Percentiles rank a stretch among this genome's conserved stretches.
phyloP scores from a whole-genome alignment of 164 flowering plant genomes.

The Chloranthus sessilifolius region DNA sequence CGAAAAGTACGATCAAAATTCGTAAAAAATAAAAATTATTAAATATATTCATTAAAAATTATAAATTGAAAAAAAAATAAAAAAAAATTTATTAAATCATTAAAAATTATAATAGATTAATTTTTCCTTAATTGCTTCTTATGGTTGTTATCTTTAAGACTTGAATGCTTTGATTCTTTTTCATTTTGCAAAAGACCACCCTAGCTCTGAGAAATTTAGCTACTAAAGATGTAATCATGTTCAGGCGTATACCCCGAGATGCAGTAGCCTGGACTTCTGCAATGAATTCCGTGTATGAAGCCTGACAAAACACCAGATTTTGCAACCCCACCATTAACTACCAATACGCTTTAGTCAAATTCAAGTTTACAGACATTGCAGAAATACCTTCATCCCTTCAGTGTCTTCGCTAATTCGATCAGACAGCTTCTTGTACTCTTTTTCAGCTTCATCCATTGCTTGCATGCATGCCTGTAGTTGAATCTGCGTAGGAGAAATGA shows the following conservation, averaged over 20 bases:
- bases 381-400: conserved; percentile 32
- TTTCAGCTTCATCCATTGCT: conserved; percentile 55
- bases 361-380: not conserved
- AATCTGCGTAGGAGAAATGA: conserved; percentile 32
- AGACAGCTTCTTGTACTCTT: conserved; percentile 57
- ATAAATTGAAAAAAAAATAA: not conserved
- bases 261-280: conserved; percentile 54
- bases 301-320: conserved; percentile 29
- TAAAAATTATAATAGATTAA: not conserved
- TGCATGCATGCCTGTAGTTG: conserved; percentile 61
- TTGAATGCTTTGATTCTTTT: not conserved
- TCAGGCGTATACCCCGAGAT: conserved; percentile 42
- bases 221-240: not conserved
- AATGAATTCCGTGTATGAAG: conserved; percentile 54
- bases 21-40: too few relatives aligned
- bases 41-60: too few relatives aligned
- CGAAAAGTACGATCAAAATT: too few relatives aligned
- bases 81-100: not conserved
- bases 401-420: conserved; percentile 48
- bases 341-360: not conserved
- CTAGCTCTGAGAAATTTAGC: not conserved
- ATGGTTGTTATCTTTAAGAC: not conserved
- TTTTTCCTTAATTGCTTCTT: not conserved
- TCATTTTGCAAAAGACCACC: not conserved
- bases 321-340: not conserved